Evolutionary conservation across 805 yeast genomes (phyloP).

Genomic region (Cyberlindnera meyerae): DNA sequence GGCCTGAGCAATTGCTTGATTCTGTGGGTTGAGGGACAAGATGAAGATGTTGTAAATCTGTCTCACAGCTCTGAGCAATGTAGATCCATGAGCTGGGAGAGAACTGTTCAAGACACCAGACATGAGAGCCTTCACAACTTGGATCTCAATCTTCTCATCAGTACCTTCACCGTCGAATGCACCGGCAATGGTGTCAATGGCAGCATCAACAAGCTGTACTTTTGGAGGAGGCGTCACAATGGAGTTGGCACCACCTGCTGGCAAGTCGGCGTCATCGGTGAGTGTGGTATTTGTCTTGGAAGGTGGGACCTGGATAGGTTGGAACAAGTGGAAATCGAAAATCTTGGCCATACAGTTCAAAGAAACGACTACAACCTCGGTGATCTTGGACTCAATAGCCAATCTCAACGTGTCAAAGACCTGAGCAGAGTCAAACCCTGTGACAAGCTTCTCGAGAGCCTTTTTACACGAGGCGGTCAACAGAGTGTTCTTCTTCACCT

Average conservation of each 20-base stretch:
- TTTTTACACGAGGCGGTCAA: constrained; percentile 30
- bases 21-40: constrained; percentile 71
- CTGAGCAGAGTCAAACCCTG: constrained; percentile 40
- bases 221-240: constrained; percentile 51
- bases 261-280: constrained; percentile 13
- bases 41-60: constrained; percentile 91
- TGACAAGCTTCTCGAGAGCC: constrained; percentile 25
- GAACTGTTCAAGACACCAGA: constrained; percentile 80
- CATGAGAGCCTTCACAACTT: constrained; percentile 86
- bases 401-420: constrained; percentile 76
- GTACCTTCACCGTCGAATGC: constrained; percentile 93
- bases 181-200: constrained; percentile 76
- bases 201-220: constrained; percentile 66
- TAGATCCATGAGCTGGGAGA: constrained; percentile 85
- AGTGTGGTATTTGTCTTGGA: constrained; percentile 32
- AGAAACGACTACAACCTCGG: constrained; percentile 65
- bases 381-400: constrained; percentile 64
- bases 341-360: constrained; percentile 84
- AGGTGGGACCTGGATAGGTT: constrained; percentile 45
- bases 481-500: constrained; percentile 45
- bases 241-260: constrained; percentile 20
- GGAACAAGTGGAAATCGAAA: constrained; percentile 80
- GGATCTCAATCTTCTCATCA: constrained; percentile 82
- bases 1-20: constrained; percentile 94
- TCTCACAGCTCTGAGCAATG: constrained; percentile 82